These are phyloP conservation scores for Gymnopilus dilepis DNA, from an alignment of 768 basidiomycete genomes.

Conservation along the genomic window DNA sequence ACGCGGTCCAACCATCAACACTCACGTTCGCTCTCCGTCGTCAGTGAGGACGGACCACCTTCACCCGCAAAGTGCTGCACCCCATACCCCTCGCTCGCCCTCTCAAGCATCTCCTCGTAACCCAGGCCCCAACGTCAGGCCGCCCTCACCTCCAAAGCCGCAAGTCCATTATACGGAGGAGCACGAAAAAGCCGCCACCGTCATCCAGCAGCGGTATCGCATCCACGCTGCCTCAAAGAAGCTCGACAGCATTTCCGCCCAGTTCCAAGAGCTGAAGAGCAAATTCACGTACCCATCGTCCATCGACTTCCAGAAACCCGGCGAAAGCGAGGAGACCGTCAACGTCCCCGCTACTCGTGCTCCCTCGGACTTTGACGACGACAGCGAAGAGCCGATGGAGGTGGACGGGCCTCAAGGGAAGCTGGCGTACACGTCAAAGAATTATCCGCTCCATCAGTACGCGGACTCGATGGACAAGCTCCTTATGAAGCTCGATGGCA, in stretches of 20 bases:
- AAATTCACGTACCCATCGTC: constrained; percentile 48
- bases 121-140: background rate
- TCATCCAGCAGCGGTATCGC: constrained; percentile 54
- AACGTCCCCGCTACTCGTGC: constrained; percentile 29
- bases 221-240: constrained; percentile 44
- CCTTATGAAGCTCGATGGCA: constrained; percentile 68
- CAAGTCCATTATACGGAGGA: constrained; percentile 27
- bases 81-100: constrained; percentile 9
- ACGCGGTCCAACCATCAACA: background rate
- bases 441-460: constrained; percentile 66
- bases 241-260: constrained; percentile 43
- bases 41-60: background rate
- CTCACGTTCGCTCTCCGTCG: background rate
- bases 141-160: constrained; percentile 14
- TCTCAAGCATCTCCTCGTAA: constrained; percentile 6
- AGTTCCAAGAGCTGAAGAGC: constrained; percentile 49
- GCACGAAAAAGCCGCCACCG: constrained; percentile 47
- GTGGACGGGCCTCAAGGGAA: constrained; percentile 32
- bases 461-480: constrained; percentile 66
- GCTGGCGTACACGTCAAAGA: constrained; percentile 65
- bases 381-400: constrained; percentile 27
- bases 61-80: background rate
- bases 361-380: constrained; percentile 27
- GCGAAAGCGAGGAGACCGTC: constrained; percentile 33
- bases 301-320: constrained; percentile 53